Base-by-base conservation (phyloP, 208 protist species). In the Trypanosoma vivax region DNA sequence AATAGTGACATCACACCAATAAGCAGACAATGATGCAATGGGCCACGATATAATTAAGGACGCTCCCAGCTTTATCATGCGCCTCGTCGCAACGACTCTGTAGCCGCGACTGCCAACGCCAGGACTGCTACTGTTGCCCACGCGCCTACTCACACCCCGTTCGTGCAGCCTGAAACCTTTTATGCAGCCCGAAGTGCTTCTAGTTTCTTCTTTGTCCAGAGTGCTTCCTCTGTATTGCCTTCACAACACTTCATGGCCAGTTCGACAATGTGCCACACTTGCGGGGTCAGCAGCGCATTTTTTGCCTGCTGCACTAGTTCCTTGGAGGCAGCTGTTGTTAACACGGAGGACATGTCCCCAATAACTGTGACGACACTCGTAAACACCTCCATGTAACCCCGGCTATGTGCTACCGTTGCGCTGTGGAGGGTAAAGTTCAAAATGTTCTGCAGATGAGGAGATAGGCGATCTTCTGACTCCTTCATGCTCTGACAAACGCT, bases 401-500 rank as follows among this genome's bases (percentile, higher is more conserved):
- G 42, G 13, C 64, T 41, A 39, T 88, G 64, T 25, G 28, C 24
- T 30, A 19, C 6, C 18, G 21, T 19, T n/a, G 77, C 67, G 10
- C 70, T 77, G 53, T 88, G 68, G 16, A 90, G 65, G 14, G 76
- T 64, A 33, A 95, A 91, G 51, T 57, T 41, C 25, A 92, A 57
- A n/a, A 92, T 80, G 14, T 65, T 49, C 30, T 69, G 58, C 18
- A 95, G 43, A 69, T 91, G 89, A 14, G 76, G 81, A 24, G 59
- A 65, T 10, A 92, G 46, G 0, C 45, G 62, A 27, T 53, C 54
- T 13, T 71, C 73, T 37, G 23, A 51, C 39, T 52, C 70, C 51
- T 83, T 76, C 52, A 88, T 90, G 56, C 83, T 75, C 65, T 94
- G 83, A 24, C 84, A 79, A 37, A 95, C 73, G 48, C 70, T 63